Conservation (phyloP, 2,329 filamentous ascomycete species). For the Huntiella bhutanensis region DNA sequence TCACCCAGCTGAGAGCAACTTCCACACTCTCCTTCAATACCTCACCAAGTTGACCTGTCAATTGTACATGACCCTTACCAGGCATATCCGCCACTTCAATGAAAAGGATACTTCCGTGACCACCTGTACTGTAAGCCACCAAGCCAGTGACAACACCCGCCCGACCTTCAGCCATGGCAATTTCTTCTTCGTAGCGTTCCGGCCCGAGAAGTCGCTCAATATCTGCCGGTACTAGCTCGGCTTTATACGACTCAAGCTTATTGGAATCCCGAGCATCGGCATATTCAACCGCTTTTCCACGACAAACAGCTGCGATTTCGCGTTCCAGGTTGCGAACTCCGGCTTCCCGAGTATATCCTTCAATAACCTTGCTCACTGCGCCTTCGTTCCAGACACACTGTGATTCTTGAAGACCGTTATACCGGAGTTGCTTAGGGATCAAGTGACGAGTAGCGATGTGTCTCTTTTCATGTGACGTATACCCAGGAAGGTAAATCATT, state of each 20-base stretch:
- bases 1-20: constrained; percentile 92
- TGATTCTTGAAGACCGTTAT: constrained; percentile 62
- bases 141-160: constrained; percentile 91
- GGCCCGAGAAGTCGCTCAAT: constrained; percentile 82
- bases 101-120: constrained; percentile 90
- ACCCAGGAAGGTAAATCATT: constrained; percentile 79
- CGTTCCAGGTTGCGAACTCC: constrained; percentile 92
- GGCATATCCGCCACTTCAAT: constrained; percentile 98
- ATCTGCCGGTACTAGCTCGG: constrained; percentile 56
- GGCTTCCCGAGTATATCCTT: constrained; percentile 87
- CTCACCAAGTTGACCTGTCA: constrained; percentile 90
- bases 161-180: constrained; percentile 65
- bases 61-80: constrained; percentile 73
- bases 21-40: constrained; percentile 95
- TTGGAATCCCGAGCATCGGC: constrained; percentile 70
- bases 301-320: constrained; percentile 85
- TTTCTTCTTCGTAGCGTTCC: constrained; percentile 78
- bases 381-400: constrained; percentile 63
- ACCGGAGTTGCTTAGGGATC: constrained; percentile 86
- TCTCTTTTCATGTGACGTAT: constrained; percentile 91
- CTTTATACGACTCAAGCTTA: constrained; percentile 49
- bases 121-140: constrained; percentile 82
- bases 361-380: constrained; percentile 87
- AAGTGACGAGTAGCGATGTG: constrained; percentile 86
- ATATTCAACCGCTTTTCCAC: constrained; percentile 86